phyloP scores from a whole-genome alignment of 2,329 filamentous ascomycete genomes.

The Penicillium sp. region DNA sequence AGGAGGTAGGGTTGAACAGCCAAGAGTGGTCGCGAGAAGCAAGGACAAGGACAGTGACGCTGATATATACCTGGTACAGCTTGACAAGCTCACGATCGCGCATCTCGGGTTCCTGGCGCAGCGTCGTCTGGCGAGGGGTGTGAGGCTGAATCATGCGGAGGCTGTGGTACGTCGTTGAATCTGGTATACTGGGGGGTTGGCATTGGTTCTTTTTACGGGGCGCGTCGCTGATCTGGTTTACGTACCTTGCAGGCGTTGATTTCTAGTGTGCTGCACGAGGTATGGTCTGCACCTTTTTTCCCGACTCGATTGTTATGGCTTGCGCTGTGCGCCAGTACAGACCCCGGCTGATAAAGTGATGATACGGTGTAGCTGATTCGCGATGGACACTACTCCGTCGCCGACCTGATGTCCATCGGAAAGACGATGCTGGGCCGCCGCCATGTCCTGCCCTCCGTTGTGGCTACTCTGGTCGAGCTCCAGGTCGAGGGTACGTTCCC shows the following conservation, averaged over 20 bases:
- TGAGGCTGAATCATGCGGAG: constrained; percentile 88
- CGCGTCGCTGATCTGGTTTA: background rate
- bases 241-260: constrained; percentile 55
- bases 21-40: background rate
- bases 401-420: constrained; percentile 90
- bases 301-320: background rate
- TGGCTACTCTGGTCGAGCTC: constrained; percentile 75
- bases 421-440: constrained; percentile 90
- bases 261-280: constrained; percentile 85
- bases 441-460: constrained; percentile 83
- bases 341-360: background rate
- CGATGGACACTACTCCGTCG: constrained; percentile 89
- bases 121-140: constrained; percentile 80
- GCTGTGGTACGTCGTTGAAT: constrained; percentile 62
- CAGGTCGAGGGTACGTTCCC: constrained; percentile 95
- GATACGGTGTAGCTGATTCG: constrained; percentile 69
- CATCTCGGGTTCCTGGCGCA: constrained; percentile 88
- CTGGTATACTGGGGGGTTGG: too few relatives aligned
- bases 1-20: constrained; percentile 41
- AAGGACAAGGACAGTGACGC: constrained; percentile 7
- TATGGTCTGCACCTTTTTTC: constrained; percentile 35
- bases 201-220: background rate
- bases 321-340: background rate
- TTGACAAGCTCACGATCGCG: constrained; percentile 94
- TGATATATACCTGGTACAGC: constrained; percentile 52